Evolutionary conservation across 2,329 filamentous ascomycete genomes (phyloP).

Genomic region (Cercospora beticola): DNA sequence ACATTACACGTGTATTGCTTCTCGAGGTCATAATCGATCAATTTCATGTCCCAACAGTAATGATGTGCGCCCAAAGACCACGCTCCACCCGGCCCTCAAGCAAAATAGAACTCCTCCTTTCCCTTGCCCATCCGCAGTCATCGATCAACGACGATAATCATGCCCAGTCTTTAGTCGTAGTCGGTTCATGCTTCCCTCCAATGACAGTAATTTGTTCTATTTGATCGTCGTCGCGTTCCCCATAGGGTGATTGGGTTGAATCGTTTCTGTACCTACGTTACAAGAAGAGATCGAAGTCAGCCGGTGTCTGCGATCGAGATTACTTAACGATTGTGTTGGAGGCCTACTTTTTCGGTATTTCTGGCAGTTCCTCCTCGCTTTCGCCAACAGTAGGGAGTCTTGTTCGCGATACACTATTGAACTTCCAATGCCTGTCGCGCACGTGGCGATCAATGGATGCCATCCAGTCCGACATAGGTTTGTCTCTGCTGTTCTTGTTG

Average conservation of each 20-base stretch:
- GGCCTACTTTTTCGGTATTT: not conserved
- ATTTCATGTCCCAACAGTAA: not conserved
- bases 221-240: not conserved
- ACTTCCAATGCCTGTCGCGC: not conserved
- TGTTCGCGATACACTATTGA: not conserved
- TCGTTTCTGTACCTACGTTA: not conserved
- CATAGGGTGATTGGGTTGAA: not conserved
- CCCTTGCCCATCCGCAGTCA: not conserved
- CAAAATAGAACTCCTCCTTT: not conserved
- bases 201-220: not conserved
- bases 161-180: not conserved
- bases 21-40: not conserved
- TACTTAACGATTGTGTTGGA: not conserved
- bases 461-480: conserved; percentile 8
- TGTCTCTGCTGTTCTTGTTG: not conserved
- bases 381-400: not conserved
- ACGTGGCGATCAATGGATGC: conserved; percentile 4
- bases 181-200: not conserved
- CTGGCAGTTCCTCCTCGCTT: not conserved
- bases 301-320: not conserved
- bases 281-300: not conserved
- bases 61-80: not conserved
- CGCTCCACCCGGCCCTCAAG: not conserved
- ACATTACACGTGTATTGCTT: not conserved
- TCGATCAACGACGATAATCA: not conserved